Conservation (phyloP, 495 filamentous ascomycete species). For the Penicillium egyptiacum region DNA sequence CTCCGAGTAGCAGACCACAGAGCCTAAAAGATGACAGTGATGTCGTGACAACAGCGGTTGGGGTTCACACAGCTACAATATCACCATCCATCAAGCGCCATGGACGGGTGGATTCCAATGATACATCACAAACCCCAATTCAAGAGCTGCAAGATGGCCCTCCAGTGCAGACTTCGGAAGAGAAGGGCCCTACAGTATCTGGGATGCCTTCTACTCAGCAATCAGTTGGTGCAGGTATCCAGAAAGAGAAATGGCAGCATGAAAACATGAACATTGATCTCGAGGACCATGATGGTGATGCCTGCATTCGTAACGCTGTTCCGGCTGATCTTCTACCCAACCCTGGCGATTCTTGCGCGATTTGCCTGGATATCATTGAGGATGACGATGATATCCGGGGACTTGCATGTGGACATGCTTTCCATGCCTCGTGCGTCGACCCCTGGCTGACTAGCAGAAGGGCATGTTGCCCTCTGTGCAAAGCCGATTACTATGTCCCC, state of each 20-base stretch:
- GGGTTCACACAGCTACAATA: constrained; percentile 12
- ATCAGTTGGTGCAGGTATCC: constrained; percentile 1
- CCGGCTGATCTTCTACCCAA: constrained; percentile 78
- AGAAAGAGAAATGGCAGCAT: constrained; percentile 26
- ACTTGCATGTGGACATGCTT: constrained; percentile 91
- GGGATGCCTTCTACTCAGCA: not conserved
- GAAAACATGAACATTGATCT: constrained; percentile 22
- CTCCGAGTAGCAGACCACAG: constrained; percentile 49
- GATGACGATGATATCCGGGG: constrained; percentile 95
- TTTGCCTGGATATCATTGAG: constrained; percentile 91
- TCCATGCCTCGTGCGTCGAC: constrained; percentile 91
- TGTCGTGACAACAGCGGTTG: constrained; percentile 14
- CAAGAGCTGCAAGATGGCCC: constrained; percentile 15
- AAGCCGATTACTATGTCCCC: constrained; percentile 91
- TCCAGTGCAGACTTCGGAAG: constrained; percentile 16
- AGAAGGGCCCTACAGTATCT: constrained; percentile 17
- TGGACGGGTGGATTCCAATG: constrained; percentile 18
- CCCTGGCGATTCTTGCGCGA: constrained; percentile 94
- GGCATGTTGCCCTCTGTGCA: constrained; percentile 96
- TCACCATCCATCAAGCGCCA: constrained; percentile 13
- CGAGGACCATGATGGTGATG: constrained; percentile 76
- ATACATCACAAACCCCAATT: constrained; percentile 15
- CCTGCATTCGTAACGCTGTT: constrained; percentile 79
- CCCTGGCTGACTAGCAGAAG: constrained; percentile 92
- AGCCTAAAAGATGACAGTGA: constrained; percentile 26